Conservation (phyloP, 192 early-diverging fungal genomes). For the Thamnidium elegans region DNA sequence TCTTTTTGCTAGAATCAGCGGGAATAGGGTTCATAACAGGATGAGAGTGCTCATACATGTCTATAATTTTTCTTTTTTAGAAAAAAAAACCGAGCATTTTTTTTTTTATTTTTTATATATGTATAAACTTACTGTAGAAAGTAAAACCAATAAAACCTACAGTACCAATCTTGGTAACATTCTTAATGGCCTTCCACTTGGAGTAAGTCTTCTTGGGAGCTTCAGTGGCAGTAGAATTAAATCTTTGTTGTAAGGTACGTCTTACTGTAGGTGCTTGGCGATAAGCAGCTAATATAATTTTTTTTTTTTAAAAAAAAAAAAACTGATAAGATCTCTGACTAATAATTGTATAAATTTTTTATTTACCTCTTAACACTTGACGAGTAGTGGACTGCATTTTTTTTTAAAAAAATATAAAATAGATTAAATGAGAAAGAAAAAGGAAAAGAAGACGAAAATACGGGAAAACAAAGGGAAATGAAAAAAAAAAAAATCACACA, state of each 20-base stretch:
- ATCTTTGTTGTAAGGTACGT: constrained; percentile 5
- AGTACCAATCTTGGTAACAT: background rate
- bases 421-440: too few species aligned
- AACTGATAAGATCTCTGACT: too few species aligned
- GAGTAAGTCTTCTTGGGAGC: background rate
- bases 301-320: too few species aligned
- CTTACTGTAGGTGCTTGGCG: background rate
- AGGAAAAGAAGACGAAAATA: too few species aligned
- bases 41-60: constrained; percentile 38
- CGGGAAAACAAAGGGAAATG: too few species aligned
- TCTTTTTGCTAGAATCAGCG: constrained; percentile 45
- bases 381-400: too few species aligned
- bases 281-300: too few species aligned
- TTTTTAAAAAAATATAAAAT: too few species aligned
- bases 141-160: background rate
- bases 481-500: too few species aligned
- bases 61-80: constrained; percentile 17
- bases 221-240: background rate
- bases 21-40: constrained; percentile 50
- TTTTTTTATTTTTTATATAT: too few species aligned
- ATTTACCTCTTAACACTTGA: too few species aligned
- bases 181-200: constrained; percentile 12
- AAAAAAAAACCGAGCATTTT: background rate
- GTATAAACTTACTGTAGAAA: constrained; percentile 5
- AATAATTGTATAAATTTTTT: too few species aligned